Base-by-base conservation (phyloP, 73 alveolate genomes). In the Blepharisma stoltei region DNA sequence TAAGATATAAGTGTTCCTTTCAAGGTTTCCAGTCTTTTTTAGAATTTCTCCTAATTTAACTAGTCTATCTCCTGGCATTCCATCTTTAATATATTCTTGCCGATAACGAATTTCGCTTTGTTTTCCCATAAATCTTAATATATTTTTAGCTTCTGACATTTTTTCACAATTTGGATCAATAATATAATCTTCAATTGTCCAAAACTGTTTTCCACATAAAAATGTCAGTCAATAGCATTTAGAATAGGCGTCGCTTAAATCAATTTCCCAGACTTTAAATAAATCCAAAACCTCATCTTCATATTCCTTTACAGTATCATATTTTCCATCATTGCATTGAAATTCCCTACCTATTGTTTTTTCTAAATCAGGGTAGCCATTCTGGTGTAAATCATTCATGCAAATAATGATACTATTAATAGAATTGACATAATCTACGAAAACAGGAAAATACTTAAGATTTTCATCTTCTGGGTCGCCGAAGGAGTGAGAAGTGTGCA, bases 201-300 rank as follows among this genome's bases (percentile, higher is more conserved):
- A 60, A 5, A 60, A 60, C 73, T 60, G 73, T 2, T 60, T 60
- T 20, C 73, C 73, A 60, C 45, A 25, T 18, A 14, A 60, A 60
- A 8, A 9, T 18, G 73, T 20, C 11, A 60, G 46, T 60, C 14
- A 20, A 20, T n/a, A 25, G 11, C 18, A 60, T 1, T 25, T 60
- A 14, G n/a, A 14, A 60, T 60, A 60, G 14, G 73, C 73, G 4
- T 14, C 11, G 3, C 23, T 60, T 8, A 60, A 9, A 25, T 25
- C 23, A 14, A 14, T 25, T 25, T 20, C 46, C 73, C 73, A 60
- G 14, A 14, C 4, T 18, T 60, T 25, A 14, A 60, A 60, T 9
- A 18, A 20, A 14, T 25, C 73, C 0, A 14, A 1, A 25, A 60
- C n/a, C 5, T 60, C 73, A 1, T 60, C 73, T n/a, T 18, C 11